phyloP scores from a whole-genome alignment of 441 rosid genomes.

The Aleurites moluccanus region DNA sequence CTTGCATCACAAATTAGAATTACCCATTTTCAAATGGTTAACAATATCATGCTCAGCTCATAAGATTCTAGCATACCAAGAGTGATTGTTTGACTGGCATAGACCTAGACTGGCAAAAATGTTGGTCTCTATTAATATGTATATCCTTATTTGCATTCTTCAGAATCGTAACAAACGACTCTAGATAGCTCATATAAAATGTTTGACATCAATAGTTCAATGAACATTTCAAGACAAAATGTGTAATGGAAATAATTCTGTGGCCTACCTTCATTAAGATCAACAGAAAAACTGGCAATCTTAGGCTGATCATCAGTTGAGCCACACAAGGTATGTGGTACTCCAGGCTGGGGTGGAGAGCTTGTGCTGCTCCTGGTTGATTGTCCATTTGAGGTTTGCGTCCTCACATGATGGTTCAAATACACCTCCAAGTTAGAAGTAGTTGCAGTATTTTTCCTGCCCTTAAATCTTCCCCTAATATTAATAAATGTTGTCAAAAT shows the following conservation, averaged over 20 bases:
- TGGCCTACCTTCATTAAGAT: conserved; percentile 67
- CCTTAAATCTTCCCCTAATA: conserved; percentile 59
- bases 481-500: conserved; percentile 7
- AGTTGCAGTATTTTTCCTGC: no score
- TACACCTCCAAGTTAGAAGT: conserved; percentile 60
- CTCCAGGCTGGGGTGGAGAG: conserved; percentile 46
- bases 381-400: conserved; percentile 51
- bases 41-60: neutral
- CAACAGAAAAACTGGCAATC: conserved; percentile 49
- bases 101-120: no score
- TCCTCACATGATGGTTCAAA: conserved; percentile 48
- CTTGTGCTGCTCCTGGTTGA: conserved; percentile 39
- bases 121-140: neutral
- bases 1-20: neutral
- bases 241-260: neutral
- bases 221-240: conserved; percentile 10
- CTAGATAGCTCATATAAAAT: neutral
- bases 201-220: conserved; percentile 3
- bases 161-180: neutral
- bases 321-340: conserved; percentile 30
- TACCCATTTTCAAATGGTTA: neutral
- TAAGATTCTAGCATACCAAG: neutral
- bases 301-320: conserved; percentile 47
- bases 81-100: neutral
- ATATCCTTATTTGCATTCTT: neutral